Base-by-base conservation (phyloP, 805 yeast genomes). In the Maudiozyma bulderi region DNA sequence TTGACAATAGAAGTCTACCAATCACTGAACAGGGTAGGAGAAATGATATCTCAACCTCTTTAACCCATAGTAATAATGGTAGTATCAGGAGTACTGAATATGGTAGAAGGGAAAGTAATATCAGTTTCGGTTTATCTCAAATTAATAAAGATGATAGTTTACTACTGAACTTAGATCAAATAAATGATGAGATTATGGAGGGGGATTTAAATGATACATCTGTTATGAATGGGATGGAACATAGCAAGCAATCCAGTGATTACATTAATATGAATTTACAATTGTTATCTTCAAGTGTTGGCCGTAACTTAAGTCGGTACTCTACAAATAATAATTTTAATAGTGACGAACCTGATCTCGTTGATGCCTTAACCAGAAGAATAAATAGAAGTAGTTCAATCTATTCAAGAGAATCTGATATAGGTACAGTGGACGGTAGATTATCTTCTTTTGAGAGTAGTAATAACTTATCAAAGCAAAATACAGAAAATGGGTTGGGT, bases 211-310 rank as follows among this genome's bases (percentile, higher is more conserved):
- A 37, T 37, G 26, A 48, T 42, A 10, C 34, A 13, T 20, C 14
- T 41, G 8, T 46, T 29, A 15, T 20, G 15, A 14, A 35, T n/a
- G 14, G 38, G 13, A 9, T 20, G 14, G 28, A 26, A 15, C 29
- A 20, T 6, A 38, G 48, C 11, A 11, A 45, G 44, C 40, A 46
- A 15, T 46, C 49, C 26, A 48, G 47, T 15, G 55, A 53, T 32
- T 52, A 51, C 30, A 39, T 60, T 47, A 47, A 54, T 7, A 48
- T 60, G 33, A 57, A 62, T 45, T 50, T 65, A 14, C 59, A 60
- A 9, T 46, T 64, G 34, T 66, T 67, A 0, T 63, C 69, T 7
- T 65, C 69, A 10, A 62, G 67, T 45, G 56, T 60, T 43, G 68
- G 66, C 3, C 50, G 63, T 37, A 45, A 46, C 35, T 33, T 44